Conservation (phyloP, 176 grass and related monocot genomes). For the Eleusine coracana region DNA sequence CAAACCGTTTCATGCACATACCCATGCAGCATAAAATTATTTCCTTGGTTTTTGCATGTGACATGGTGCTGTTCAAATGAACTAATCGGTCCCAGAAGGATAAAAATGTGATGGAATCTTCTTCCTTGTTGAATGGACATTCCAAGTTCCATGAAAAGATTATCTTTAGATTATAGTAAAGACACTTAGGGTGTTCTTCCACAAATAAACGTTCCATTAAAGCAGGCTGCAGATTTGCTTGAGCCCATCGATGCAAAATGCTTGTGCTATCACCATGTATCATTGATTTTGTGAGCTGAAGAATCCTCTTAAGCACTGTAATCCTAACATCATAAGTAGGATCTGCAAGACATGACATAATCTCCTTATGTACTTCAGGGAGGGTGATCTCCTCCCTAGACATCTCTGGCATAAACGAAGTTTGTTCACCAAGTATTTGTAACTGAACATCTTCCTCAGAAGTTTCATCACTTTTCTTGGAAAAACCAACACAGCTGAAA, state of each 20-base stretch:
- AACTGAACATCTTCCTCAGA: slow-evolving; percentile 53
- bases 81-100: slow-evolving; percentile 81
- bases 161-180: slow-evolving; percentile 82
- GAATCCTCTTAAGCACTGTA: slow-evolving; percentile 79
- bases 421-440: slow-evolving; percentile 49
- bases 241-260: slow-evolving; percentile 69
- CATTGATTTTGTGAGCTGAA: slow-evolving; percentile 65
- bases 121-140: slow-evolving; percentile 51
- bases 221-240: slow-evolving; percentile 55
- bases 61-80: slow-evolving; percentile 67
- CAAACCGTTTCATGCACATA: slow-evolving; percentile 81
- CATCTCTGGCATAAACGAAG: slow-evolving; percentile 33
- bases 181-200: slow-evolving; percentile 88
- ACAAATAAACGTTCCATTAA: slow-evolving; percentile 65
- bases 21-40: slow-evolving; percentile 87
- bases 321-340: slow-evolving; percentile 86
- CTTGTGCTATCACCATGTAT: slow-evolving; percentile 48
- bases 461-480: slow-evolving; percentile 52
- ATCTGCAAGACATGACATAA: slow-evolving; percentile 75
- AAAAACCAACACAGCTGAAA: slow-evolving; percentile 75
- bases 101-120: slow-evolving; percentile 54
- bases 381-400: slow-evolving; percentile 37
- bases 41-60: slow-evolving; percentile 77
- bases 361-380: slow-evolving; percentile 68
- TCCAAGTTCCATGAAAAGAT: slow-evolving; percentile 81